Percentiles rank a stretch among this genome's conserved stretches.
These are phyloP conservation scores for Mycosarcoma mackinlayi DNA, from an alignment of 1,284 basidiomycete species.

Conservation along the genomic window DNA sequence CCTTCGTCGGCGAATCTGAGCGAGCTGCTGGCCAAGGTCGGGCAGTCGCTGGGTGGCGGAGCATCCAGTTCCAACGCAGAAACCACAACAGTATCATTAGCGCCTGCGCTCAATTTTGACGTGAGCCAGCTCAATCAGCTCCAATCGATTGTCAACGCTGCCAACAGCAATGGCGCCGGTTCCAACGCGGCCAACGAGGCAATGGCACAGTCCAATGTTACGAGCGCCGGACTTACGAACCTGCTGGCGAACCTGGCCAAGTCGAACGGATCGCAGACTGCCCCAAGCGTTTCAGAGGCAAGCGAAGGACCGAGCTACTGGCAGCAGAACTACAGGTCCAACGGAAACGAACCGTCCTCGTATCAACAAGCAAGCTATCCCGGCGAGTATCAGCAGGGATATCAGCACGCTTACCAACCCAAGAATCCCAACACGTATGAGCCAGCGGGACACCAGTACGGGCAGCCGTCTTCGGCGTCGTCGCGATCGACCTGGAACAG, in stretches of 20 bases:
- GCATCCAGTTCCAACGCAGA: not conserved
- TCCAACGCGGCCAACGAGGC: constrained; percentile 17
- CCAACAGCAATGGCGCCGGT: constrained; percentile 11
- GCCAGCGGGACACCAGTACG: constrained; percentile 3
- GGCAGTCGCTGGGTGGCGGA: constrained; percentile 3
- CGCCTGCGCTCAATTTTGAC: constrained; percentile 22
- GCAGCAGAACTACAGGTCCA: constrained; percentile 1
- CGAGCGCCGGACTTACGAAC: constrained; percentile 17
- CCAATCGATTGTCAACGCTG: constrained; percentile 24
- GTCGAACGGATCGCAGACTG: not conserved
- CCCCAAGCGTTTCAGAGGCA: not conserved
- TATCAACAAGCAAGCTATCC: constrained; percentile 26
- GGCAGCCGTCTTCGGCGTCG: not conserved
- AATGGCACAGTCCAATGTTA: constrained; percentile 8
- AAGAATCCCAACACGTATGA: not conserved
- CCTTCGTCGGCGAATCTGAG: constrained; percentile 9
- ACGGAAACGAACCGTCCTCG: not conserved
- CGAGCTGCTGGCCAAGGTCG: constrained; percentile 24
- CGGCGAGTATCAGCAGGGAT: constrained; percentile 32
- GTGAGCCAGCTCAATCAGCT: constrained; percentile 19
- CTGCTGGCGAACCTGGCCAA: constrained; percentile 29
- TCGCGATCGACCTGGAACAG: not conserved
- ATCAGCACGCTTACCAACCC: constrained; percentile 7
- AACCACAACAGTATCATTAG: not conserved
- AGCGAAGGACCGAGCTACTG: constrained; percentile 3